phyloP scores from a whole-genome alignment of 2,329 filamentous ascomycete species.

The Penicillium corylophilum region DNA sequence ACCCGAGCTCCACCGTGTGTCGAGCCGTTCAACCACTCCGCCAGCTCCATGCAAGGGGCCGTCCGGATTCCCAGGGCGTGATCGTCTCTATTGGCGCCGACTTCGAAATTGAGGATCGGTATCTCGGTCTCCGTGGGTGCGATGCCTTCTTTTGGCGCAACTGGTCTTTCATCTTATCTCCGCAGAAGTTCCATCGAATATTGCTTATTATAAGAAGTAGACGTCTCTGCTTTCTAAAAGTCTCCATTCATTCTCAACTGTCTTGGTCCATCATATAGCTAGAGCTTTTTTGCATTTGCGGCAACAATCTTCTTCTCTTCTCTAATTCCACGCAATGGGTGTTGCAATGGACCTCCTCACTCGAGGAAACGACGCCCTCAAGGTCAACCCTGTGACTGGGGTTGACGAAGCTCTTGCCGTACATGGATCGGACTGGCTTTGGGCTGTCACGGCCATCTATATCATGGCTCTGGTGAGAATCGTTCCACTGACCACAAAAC shows the following conservation, averaged over 20 bases:
- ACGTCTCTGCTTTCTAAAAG: not conserved
- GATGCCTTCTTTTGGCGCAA: not conserved
- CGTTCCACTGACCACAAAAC: not conserved
- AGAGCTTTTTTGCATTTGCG: not conserved
- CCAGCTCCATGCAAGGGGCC: not conserved
- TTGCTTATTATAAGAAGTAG: not conserved
- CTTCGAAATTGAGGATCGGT: not conserved
- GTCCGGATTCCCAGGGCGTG: not conserved
- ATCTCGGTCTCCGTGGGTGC: not conserved
- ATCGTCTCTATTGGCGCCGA: not conserved
- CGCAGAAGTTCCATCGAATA: not conserved
- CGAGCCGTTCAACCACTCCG: no score
- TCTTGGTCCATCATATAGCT: not conserved
- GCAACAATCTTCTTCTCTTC: not conserved
- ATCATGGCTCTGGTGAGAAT: slow-evolving; percentile 46
- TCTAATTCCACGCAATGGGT: not conserved
- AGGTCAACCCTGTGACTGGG: slow-evolving; percentile 48
- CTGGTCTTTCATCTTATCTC: not conserved
- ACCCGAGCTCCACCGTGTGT: not conserved
- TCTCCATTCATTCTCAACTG: not conserved
- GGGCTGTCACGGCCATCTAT: slow-evolving; percentile 54
- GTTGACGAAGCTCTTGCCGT: slow-evolving; percentile 40
- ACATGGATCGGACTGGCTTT: slow-evolving; percentile 57
- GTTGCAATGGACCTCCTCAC: slow-evolving; percentile 2
- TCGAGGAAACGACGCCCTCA: slow-evolving; percentile 49